Base-by-base conservation (phyloP, 2,329 filamentous ascomycete species). In the Penicillium brasilianum region DNA sequence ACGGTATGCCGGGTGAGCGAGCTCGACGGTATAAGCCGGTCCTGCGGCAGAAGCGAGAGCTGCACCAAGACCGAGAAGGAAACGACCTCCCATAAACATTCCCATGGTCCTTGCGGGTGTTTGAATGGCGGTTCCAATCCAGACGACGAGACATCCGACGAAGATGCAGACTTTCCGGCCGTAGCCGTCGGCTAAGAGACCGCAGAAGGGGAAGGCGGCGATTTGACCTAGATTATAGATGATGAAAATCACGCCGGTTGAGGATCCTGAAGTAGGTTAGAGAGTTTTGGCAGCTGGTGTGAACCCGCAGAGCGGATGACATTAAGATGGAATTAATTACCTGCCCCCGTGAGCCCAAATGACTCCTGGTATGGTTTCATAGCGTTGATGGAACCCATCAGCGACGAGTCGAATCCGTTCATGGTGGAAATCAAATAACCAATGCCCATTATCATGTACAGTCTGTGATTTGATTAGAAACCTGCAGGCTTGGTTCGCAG, bases 11-110 rank as follows among this genome's bases (percentile, higher is more conserved):
- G 87, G 87, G 68, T 89, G 87, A 0, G 85, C 82, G 58, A 88
- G 80, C 71, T 90, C 88, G 48, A 86, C 84, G 16, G 85, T 84
- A 69, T 88, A 89, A n/a, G 85, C 83, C 1, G 87, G 87, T 0
- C 84, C 87, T 5, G 86, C 85, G 5, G 84, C 82, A 8, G 83
- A 82, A 4, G 84, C 83, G 60, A 89, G 85, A 1, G 83, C 81
- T 39, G 87, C 85, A 36, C 87, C 87, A 57, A 85, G 83, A 7
- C 83, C 83, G 25, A 85, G 77, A 18, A 85, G 64, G 67, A 85
- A 85, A 30, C 84, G 78, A 6, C 83, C 83, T 13, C 76, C 84
- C 74, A 88, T 84, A 73, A 88, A 88, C 53, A 52, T 56, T 3
- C 25, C 28, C 37, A 52, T 28, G 7, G 13, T 46, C 56, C 83